phyloP scores from a whole-genome alignment of 352 stramenopile genomes.

The Globisporangium cystogenes region DNA sequence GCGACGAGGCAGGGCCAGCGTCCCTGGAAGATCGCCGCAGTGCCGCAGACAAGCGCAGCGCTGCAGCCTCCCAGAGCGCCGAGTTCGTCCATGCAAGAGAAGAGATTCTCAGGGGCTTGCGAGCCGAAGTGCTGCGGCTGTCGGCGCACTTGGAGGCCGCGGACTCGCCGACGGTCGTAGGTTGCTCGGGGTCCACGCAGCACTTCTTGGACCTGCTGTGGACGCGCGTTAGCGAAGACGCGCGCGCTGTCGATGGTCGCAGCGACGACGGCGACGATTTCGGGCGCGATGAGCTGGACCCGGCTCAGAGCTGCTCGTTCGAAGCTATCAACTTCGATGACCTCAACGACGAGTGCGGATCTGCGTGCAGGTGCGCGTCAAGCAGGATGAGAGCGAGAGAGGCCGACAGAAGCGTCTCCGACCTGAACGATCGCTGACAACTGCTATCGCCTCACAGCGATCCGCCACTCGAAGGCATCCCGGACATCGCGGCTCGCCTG shows the following conservation, averaged over 20 bases:
- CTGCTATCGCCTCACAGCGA: not conserved
- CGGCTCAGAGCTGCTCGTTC: conserved; percentile 19
- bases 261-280: not conserved
- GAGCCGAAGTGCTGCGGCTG: conserved; percentile 6
- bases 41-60: not conserved
- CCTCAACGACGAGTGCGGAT: conserved; percentile 29
- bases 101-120: conserved; percentile 4
- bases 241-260: not conserved
- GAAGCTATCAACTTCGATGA: conserved; percentile 42
- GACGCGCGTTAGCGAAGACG: not conserved
- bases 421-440: not conserved
- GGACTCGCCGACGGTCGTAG: not conserved
- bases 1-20: not conserved
- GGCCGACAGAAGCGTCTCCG: no score
- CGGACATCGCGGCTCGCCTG: conserved; percentile 5
- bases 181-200: not conserved
- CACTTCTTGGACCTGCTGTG: conserved; percentile 9
- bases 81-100: conserved; percentile 1
- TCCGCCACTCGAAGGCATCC: conserved; percentile 11
- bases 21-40: not conserved
- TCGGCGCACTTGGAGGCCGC: not conserved
- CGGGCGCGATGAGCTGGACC: not conserved
- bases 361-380: conserved; percentile 24
- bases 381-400: not conserved
- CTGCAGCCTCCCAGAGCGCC: not conserved